These are phyloP conservation scores for Pichia sp. DNA, from an alignment of 1,139 yeast species.

Conservation along the genomic window DNA sequence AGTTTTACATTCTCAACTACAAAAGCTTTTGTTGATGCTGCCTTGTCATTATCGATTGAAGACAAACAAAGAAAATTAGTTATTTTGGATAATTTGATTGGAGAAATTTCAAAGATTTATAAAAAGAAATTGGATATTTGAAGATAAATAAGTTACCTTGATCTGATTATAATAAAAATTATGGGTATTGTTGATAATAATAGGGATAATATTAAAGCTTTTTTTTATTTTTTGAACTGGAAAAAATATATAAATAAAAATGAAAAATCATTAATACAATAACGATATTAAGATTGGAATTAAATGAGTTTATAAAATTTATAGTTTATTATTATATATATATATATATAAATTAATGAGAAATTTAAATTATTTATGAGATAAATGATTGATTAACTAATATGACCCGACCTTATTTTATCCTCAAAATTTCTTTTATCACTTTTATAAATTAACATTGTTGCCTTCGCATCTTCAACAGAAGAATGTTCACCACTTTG, in stretches of 20 bases:
- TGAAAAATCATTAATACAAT: too few relatives aligned
- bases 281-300: too few relatives aligned
- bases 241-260: too few relatives aligned
- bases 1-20: constrained; percentile 5
- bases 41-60: neutral
- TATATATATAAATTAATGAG: neutral
- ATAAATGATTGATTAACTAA: neutral
- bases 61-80: constrained; percentile 1
- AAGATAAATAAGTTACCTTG: neutral
- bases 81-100: neutral
- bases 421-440: constrained; percentile 57
- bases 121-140: neutral
- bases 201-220: too few relatives aligned
- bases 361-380: neutral
- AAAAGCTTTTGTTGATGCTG: constrained; percentile 2
- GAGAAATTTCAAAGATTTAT: neutral
- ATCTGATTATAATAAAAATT: too few relatives aligned
- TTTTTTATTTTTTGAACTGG: too few relatives aligned
- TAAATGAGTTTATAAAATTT: too few relatives aligned
- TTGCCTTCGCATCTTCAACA: constrained; percentile 84
- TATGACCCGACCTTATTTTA: neutral
- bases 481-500: constrained; percentile 80
- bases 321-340: too few relatives aligned
- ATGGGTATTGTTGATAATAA: too few relatives aligned
- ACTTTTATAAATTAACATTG: constrained; percentile 69